Evolutionary conservation across 2,329 filamentous ascomycete genomes (phyloP).

Genomic region (Arthrobotrys musiformis): DNA sequence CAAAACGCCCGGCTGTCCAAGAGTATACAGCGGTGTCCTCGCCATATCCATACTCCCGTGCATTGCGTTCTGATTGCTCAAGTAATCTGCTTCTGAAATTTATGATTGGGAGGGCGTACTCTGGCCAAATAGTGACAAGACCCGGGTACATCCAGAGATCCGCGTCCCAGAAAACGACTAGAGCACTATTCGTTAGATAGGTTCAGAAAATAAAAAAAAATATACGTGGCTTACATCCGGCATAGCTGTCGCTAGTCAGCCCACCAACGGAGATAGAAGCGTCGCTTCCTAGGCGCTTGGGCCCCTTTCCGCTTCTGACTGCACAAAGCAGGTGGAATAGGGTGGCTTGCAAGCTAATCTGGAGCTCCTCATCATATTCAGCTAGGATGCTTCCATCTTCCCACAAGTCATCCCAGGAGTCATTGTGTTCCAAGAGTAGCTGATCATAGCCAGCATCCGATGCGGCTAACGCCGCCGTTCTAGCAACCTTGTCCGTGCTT

Average conservation of each 20-base stretch:
- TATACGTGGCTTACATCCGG: conserved; percentile 63
- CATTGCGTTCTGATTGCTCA: conserved; percentile 71
- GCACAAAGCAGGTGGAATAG: conserved; percentile 70
- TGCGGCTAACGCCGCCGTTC: conserved; percentile 67
- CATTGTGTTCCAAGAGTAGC: conserved; percentile 69
- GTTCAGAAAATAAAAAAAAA: background rate
- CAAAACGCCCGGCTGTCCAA: conserved; percentile 75
- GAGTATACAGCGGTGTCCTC: conserved; percentile 69
- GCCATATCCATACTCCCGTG: conserved; percentile 67
- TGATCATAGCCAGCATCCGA: conserved; percentile 68
- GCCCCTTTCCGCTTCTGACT: conserved; percentile 64
- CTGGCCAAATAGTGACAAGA: conserved; percentile 72
- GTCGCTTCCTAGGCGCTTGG: conserved; percentile 68
- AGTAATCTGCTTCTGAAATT: conserved; percentile 72
- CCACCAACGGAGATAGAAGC: conserved; percentile 77
- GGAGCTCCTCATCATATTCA: conserved; percentile 63
- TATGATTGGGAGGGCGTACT: conserved; percentile 72
- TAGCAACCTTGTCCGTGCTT: conserved; percentile 64
- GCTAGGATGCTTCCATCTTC: conserved; percentile 70
- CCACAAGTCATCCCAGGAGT: conserved; percentile 72
- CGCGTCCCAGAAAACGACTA: conserved; percentile 72
- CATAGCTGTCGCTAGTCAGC: conserved; percentile 74
- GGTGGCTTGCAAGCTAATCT: conserved; percentile 69
- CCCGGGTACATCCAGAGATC: conserved; percentile 77
- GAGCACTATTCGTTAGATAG: background rate